These are phyloP conservation scores for Physocladia obscura DNA, from an alignment of 192 early-diverging fungal genomes.

Conservation along the genomic window DNA sequence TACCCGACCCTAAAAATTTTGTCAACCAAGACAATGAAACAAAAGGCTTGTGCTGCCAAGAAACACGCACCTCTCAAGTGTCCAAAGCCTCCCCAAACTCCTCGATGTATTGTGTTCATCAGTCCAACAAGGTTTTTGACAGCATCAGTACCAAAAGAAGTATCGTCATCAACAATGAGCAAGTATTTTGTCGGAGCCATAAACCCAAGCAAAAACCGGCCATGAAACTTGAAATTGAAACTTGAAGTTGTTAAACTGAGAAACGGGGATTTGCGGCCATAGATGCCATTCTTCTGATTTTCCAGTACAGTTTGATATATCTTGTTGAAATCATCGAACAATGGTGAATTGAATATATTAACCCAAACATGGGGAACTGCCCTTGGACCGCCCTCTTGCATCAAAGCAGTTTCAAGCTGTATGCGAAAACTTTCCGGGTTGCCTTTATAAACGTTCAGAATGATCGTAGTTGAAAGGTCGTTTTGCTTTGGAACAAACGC, in stretches of 20 bases:
- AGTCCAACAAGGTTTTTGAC: neutral
- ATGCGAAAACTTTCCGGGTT: neutral
- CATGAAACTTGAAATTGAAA: slow-evolving; percentile 28
- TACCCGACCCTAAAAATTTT: neutral
- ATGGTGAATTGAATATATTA: neutral
- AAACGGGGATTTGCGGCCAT: neutral
- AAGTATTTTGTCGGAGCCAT: slow-evolving; percentile 10
- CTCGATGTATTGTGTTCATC: neutral
- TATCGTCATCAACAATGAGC: slow-evolving; percentile 26
- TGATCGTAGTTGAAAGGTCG: slow-evolving; percentile 1
- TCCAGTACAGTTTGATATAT: neutral
- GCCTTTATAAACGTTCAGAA: slow-evolving; percentile 14
- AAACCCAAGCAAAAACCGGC: slow-evolving; percentile 17
- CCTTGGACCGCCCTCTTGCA: neutral
- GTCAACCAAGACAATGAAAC: neutral
- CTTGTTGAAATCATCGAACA: neutral
- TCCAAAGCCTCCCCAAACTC: slow-evolving; percentile 11
- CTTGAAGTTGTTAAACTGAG: neutral
- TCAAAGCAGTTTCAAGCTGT: neutral
- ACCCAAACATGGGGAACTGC: slow-evolving; percentile 10
- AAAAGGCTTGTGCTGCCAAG: neutral
- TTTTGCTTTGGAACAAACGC: neutral
- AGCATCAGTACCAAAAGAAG: neutral
- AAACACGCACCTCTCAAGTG: slow-evolving; percentile 1
- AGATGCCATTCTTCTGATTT: neutral